Conservation (phyloP, 805 yeast species). For the Candida multigemmis region DNA sequence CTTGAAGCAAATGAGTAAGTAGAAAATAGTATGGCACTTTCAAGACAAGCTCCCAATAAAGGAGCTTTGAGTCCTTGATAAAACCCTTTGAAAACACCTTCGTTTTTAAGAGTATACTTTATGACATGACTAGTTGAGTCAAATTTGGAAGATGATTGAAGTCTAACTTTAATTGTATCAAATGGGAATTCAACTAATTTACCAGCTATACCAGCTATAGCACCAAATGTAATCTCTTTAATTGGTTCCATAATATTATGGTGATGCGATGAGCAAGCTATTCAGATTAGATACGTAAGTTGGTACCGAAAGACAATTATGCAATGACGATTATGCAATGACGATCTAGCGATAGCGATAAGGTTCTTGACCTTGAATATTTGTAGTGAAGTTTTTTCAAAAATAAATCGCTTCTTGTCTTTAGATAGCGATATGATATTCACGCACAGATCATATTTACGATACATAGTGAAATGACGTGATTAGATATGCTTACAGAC, state of each 20-base stretch:
- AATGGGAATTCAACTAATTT: constrained; percentile 86
- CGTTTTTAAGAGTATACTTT: constrained; percentile 47
- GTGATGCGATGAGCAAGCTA: neutral
- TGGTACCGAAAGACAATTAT: neutral
- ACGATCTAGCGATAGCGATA: too few relatives aligned
- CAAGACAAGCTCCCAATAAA: constrained; percentile 81
- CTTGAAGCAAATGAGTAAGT: constrained; percentile 37
- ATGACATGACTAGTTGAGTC: constrained; percentile 63
- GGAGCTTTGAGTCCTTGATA: constrained; percentile 79
- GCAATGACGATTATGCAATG: too few relatives aligned
- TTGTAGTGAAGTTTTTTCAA: too few relatives aligned
- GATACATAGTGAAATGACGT: too few relatives aligned
- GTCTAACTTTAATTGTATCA: constrained; percentile 83
- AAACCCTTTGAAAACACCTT: constrained; percentile 67
- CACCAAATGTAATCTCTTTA: constrained; percentile 40
- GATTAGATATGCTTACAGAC: too few relatives aligned
- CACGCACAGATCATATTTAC: too few relatives aligned
- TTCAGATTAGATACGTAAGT: neutral
- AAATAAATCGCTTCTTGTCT: too few relatives aligned
- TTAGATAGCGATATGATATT: too few relatives aligned
- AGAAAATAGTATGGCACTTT: constrained; percentile 72
- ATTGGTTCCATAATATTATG: constrained; percentile 9
- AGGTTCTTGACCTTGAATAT: too few relatives aligned
- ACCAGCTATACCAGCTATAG: constrained; percentile 72
- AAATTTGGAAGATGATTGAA: constrained; percentile 49